These are phyloP conservation scores for Fusarium sp. DNA, from an alignment of 2,329 filamentous ascomycete genomes.

Conservation along the genomic window DNA sequence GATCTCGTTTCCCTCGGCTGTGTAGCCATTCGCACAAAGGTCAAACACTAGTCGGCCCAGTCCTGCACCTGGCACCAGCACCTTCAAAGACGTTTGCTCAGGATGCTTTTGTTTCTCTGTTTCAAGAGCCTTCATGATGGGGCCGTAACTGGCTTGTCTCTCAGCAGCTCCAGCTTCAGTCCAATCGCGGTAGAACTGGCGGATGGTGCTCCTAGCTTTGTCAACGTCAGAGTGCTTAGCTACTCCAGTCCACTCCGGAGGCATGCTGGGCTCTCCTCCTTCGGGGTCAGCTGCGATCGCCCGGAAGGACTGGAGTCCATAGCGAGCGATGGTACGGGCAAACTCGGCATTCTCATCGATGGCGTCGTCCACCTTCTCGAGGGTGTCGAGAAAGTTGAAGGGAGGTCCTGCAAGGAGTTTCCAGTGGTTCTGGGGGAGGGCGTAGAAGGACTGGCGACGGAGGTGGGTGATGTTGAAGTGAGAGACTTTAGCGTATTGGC, in stretches of 20 bases:
- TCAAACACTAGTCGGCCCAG: slow-evolving; percentile 92
- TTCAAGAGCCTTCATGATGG: slow-evolving; percentile 75
- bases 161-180: slow-evolving; percentile 80
- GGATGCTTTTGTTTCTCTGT: slow-evolving; percentile 53
- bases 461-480: slow-evolving; percentile 94
- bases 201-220: slow-evolving; percentile 91
- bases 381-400: slow-evolving; percentile 83
- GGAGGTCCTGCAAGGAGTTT: slow-evolving; percentile 83
- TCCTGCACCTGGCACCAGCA: slow-evolving; percentile 91
- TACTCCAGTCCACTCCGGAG: slow-evolving; percentile 74
- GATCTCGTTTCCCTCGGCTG: slow-evolving; percentile 91
- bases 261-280: slow-evolving; percentile 59
- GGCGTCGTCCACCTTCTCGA: slow-evolving; percentile 84
- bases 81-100: slow-evolving; percentile 62
- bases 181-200: slow-evolving; percentile 97
- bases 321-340: slow-evolving; percentile 80
- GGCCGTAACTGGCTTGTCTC: slow-evolving; percentile 80
- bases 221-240: slow-evolving; percentile 83
- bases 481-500: slow-evolving; percentile 85
- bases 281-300: slow-evolving; percentile 54
- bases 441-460: slow-evolving; percentile 92
- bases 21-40: slow-evolving; percentile 77
- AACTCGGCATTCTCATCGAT: slow-evolving; percentile 91
- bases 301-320: slow-evolving; percentile 75
- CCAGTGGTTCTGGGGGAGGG: slow-evolving; percentile 86